Percentiles rank a stretch among this genome's conserved stretches.
Conservation (phyloP, 2,329 filamentous ascomycete genomes). For the Endothia cerciana region DNA sequence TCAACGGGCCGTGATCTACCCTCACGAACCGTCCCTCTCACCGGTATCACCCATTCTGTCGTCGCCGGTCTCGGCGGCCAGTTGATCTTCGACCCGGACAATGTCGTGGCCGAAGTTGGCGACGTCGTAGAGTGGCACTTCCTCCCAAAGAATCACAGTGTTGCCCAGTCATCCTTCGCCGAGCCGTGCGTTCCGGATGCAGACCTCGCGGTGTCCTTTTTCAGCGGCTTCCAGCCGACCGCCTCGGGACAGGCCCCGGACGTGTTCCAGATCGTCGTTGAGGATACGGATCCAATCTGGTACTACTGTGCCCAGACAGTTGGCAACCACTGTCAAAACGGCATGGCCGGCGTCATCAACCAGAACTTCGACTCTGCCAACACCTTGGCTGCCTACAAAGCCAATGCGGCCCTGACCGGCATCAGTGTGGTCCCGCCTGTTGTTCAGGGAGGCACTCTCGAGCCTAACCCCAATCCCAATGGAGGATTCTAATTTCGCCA, state of each 20-base stretch:
- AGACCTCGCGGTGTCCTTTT: constrained; percentile 42
- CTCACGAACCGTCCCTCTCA: constrained; percentile 41
- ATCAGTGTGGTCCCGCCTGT: constrained; percentile 38
- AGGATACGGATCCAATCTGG: constrained; percentile 47
- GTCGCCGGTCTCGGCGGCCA: constrained; percentile 47
- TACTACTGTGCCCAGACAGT: constrained; percentile 49
- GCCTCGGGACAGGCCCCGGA: constrained; percentile 41
- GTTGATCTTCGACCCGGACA: constrained; percentile 55
- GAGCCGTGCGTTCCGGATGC: constrained; percentile 47
- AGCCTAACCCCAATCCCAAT: constrained; percentile 48
- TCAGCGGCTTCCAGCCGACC: constrained; percentile 50
- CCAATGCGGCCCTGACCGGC: constrained; percentile 40
- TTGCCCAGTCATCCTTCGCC: constrained; percentile 47
- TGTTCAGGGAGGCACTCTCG: constrained; percentile 42
- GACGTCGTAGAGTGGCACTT: constrained; percentile 60
- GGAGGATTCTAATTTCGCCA: constrained; percentile 39
- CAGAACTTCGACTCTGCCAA: constrained; percentile 46
- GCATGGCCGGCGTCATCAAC: constrained; percentile 56
- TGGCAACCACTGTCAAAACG: constrained; percentile 51
- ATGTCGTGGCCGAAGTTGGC: constrained; percentile 54
- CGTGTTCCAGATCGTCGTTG: constrained; percentile 51
- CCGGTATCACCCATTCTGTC: constrained; percentile 50
- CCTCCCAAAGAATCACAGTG: constrained; percentile 54
- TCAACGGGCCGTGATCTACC: constrained; percentile 34
- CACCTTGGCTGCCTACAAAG: constrained; percentile 44